Percentiles rank a stretch among this genome's conserved stretches.
Evolutionary conservation across 805 yeast genomes (phyloP).

Genomic region (Pichia deserticola): DNA sequence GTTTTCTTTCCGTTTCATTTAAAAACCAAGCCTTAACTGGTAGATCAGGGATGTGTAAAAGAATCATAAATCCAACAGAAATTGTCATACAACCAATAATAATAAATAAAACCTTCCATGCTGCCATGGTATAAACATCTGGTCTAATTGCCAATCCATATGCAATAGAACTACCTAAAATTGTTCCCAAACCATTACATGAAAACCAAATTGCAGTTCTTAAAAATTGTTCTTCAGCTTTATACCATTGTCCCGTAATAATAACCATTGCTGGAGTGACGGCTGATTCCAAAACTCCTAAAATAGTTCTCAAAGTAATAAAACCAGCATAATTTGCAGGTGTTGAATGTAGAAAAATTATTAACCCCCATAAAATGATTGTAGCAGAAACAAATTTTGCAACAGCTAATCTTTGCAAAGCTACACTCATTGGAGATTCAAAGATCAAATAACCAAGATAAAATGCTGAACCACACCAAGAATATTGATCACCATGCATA

Average conservation of each 20-base stretch:
- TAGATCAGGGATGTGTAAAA: conserved; percentile 25
- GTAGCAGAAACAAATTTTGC: conserved; percentile 29
- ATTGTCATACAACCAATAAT: conserved; percentile 29
- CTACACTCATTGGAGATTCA: conserved; percentile 42
- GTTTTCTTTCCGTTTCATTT: conserved; percentile 31
- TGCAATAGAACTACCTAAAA: conserved; percentile 27
- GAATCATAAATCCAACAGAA: conserved; percentile 25
- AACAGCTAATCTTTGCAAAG: conserved; percentile 39
- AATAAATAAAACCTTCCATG: conserved; percentile 29
- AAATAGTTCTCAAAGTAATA: conserved; percentile 38
- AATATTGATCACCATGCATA: conserved; percentile 35
- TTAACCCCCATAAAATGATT: conserved; percentile 37
- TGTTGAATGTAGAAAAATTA: conserved; percentile 40
- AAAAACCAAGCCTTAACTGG: conserved; percentile 30
- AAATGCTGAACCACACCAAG: conserved; percentile 25
- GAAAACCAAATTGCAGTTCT: conserved; percentile 27
- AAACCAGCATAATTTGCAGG: conserved; percentile 42
- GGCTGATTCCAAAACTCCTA: conserved; percentile 37
- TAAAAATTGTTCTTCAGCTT: conserved; percentile 26
- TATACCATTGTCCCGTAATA: conserved; percentile 28
- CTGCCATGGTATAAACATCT: conserved; percentile 16
- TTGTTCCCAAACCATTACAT: conserved; percentile 24
- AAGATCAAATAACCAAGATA: conserved; percentile 42
- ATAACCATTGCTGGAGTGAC: conserved; percentile 32
- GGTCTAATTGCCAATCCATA: conserved; percentile 26